Conservation (phyloP, 495 filamentous ascomycete species). For the Xylaria castorea region DNA sequence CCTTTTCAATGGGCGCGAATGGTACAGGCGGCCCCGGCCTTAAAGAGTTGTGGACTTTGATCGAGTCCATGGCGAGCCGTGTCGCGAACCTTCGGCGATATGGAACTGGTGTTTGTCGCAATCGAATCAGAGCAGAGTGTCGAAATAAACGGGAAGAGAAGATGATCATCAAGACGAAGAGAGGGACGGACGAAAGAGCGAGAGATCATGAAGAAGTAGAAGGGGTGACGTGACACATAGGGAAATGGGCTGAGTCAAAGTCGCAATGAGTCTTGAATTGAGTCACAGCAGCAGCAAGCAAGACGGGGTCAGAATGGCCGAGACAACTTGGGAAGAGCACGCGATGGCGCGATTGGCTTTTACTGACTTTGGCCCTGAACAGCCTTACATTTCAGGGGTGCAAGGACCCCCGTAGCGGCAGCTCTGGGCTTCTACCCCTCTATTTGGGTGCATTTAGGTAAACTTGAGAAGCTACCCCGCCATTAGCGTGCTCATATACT, state of each 20-base stretch:
- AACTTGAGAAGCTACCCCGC: constrained; percentile 27
- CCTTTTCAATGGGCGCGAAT: constrained; percentile 77
- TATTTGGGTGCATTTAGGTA: background rate
- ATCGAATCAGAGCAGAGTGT: constrained; percentile 19
- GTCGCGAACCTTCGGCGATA: constrained; percentile 40
- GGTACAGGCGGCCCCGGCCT: constrained; percentile 71
- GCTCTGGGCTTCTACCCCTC: constrained; percentile 19
- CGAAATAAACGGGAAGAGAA: constrained; percentile 33
- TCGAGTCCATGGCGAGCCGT: constrained; percentile 51
- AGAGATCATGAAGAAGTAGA: background rate
- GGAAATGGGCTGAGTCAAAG: constrained; percentile 11
- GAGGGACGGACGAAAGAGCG: background rate
- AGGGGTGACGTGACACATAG: constrained; percentile 20
- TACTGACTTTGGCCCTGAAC: background rate
- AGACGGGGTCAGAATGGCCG: background rate
- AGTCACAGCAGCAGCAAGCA: constrained; percentile 17
- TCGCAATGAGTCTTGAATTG: constrained; percentile 17
- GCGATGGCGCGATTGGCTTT: constrained; percentile 8
- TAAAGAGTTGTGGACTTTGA: constrained; percentile 79
- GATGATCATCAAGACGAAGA: constrained; percentile 40
- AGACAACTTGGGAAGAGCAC: background rate
- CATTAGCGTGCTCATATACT: constrained; percentile 19
- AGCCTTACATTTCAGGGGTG: constrained; percentile 20
- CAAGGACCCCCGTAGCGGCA: constrained; percentile 2
- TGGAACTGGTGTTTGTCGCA: constrained; percentile 24